Conservation (phyloP, 495 filamentous ascomycete species). For the Hyphodiscus hymeniophilus region DNA sequence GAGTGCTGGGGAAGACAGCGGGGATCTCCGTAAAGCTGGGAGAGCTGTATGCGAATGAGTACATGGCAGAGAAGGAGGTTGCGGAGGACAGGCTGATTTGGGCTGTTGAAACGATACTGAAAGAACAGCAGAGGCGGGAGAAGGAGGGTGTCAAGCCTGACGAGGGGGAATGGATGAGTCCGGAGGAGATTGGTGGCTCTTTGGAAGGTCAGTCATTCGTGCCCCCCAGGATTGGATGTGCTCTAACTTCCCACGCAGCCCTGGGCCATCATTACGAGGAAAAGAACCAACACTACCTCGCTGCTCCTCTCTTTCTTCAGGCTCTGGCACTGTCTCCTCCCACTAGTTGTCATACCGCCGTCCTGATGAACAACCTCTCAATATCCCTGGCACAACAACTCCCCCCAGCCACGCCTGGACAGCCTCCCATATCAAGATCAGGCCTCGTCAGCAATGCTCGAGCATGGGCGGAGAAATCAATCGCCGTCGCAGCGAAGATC, state of each 20-base stretch:
- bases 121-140: conserved; percentile 60
- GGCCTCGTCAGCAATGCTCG: conserved; percentile 51
- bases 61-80: conserved; percentile 49
- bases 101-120: conserved; percentile 72
- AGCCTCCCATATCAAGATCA: conserved; percentile 33
- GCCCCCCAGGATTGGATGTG: too few relatives aligned
- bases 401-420: conserved; percentile 30
- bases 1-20: conserved; percentile 63
- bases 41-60: conserved; percentile 60
- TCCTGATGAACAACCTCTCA: conserved; percentile 74
- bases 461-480: conserved; percentile 69
- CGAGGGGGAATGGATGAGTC: conserved; percentile 67
- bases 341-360: conserved; percentile 53
- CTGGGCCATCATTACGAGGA: conserved; percentile 65
- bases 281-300: conserved; percentile 63
- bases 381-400: conserved; percentile 56
- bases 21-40: conserved; percentile 72
- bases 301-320: conserved; percentile 82
- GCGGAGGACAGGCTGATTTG: conserved; percentile 70
- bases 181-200: conserved; percentile 62
- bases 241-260: conserved; percentile 32
- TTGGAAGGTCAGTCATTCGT: conserved; percentile 47
- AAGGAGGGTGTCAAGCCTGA: conserved; percentile 51
- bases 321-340: conserved; percentile 61
- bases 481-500: conserved; percentile 50